Base-by-base conservation (phyloP, 306 rosid genomes). In the Comarum palustre region DNA sequence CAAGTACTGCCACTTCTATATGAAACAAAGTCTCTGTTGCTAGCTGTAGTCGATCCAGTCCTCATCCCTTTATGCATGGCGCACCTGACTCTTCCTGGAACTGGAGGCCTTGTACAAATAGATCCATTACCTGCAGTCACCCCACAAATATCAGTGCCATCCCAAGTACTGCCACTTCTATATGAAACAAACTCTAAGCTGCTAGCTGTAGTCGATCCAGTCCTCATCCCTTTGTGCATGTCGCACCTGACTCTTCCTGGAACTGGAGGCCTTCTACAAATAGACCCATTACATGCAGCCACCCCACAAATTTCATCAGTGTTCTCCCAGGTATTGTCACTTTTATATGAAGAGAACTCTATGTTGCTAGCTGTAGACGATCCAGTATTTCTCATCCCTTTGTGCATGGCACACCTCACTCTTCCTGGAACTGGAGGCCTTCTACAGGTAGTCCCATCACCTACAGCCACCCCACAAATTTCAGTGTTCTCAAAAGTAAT, bases 31-130 rank as follows among this genome's bases (percentile, higher is more conserved):
- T 52, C 29, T 20, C 25, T 22, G 13, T 20, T 73, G 67, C 10
- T 69, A 66, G 65, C n/a, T 46, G n/a, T 15, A 46, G 19, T n/a
- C 55, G 74, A 51, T 41, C 39, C 79, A 34, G 73, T 79, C 84
- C 75, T 88, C 96, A 84, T 84, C 71, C 96, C 96, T 82, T 83
- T 86, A 84, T 93, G 98, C 65, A 81, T 86, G 55, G 81, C 75
- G 81, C 98, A 93, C 86, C 97, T 86, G 80, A 82, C 51, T 82
- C 90, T 84, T 83, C 93, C 85, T 65, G 75, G 84, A 54, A 57
- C 88, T 22, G 98, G 96, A 55, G 86, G 82, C 29, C 55, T 86
- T 75, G 50, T 82, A 80, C 98, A 90, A 54, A 84, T n/a, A 13
- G 81, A 81, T 17, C 87, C 97, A 70, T 83, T 74, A 66, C 69